phyloP scores from a whole-genome alignment of 1,139 yeast species.

The Yamadazyma sp. region DNA sequence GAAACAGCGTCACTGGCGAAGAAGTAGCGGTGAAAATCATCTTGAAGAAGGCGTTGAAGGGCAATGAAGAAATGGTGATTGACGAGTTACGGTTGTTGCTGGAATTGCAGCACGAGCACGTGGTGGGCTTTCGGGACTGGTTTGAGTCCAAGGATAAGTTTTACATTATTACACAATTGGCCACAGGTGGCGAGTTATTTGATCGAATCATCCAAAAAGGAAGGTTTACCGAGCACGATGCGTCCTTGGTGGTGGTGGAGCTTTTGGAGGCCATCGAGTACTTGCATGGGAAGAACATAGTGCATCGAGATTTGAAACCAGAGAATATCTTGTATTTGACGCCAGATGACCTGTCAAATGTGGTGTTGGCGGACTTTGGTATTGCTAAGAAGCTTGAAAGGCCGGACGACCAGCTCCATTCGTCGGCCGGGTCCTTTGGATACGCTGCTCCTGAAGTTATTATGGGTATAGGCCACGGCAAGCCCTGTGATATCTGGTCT shows the following conservation, averaged over 20 bases:
- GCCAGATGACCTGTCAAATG: slow-evolving; percentile 52
- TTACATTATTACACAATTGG: slow-evolving; percentile 73
- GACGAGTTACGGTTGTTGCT: slow-evolving; percentile 74
- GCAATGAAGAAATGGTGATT: slow-evolving; percentile 66
- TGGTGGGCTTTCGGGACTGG: slow-evolving; percentile 83
- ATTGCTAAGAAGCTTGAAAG: slow-evolving; percentile 72
- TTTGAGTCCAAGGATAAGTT: slow-evolving; percentile 81
- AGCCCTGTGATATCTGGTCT: slow-evolving; percentile 92
- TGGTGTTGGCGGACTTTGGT: slow-evolving; percentile 91
- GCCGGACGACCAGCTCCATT: slow-evolving; percentile 63
- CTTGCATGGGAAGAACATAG: slow-evolving; percentile 71
- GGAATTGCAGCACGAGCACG: slow-evolving; percentile 72
- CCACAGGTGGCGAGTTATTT: slow-evolving; percentile 90
- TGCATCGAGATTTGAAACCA: slow-evolving; percentile 89
- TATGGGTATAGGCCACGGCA: slow-evolving; percentile 76
- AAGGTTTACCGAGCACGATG: slow-evolving; percentile 81
- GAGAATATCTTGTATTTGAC: slow-evolving; percentile 76
- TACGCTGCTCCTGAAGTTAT: slow-evolving; percentile 94
- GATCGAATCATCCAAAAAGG: slow-evolving; percentile 79
- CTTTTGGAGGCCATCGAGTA: slow-evolving; percentile 73
- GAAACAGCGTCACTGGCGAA: slow-evolving; percentile 55
- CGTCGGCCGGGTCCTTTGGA: slow-evolving; percentile 89
- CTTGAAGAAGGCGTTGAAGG: slow-evolving; percentile 75
- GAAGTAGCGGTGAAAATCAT: slow-evolving; percentile 87
- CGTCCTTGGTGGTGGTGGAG: slow-evolving; percentile 66